phyloP scores from a whole-genome alignment of 352 stramenopile species.

The Phytophthora quininea region DNA sequence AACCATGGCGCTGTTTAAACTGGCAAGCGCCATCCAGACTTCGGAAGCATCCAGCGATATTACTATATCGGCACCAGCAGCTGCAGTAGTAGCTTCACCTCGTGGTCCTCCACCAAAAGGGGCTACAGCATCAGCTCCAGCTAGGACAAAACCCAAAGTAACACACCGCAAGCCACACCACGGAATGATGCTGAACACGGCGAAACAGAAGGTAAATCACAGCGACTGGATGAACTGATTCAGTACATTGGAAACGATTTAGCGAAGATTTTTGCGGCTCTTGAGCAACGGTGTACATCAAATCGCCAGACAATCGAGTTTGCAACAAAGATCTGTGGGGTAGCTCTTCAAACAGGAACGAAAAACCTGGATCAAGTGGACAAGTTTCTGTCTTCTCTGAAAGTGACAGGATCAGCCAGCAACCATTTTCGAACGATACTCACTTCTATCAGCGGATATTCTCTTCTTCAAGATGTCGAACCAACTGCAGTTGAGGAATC shows the following conservation, averaged over 20 bases:
- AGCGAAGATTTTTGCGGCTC: conserved; percentile 28
- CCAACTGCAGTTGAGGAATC: not conserved
- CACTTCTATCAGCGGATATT: conserved; percentile 28
- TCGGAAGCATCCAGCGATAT: conserved; percentile 1
- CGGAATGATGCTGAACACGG: conserved; percentile 13
- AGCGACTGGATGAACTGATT: conserved; percentile 45
- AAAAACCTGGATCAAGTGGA: conserved; percentile 22
- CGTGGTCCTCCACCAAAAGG: conserved; percentile 17
- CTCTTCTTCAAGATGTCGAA: conserved; percentile 39
- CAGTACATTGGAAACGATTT: conserved; percentile 38
- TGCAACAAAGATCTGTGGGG: conserved; percentile 39
- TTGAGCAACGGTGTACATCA: conserved; percentile 29
- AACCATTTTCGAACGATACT: conserved; percentile 45
- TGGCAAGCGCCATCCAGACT: conserved; percentile 9
- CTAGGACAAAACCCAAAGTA: conserved; percentile 36
- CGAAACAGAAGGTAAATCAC: conserved; percentile 18
- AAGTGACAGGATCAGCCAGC: conserved; percentile 46
- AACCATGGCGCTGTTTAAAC: conserved; percentile 29
- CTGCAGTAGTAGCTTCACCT: conserved; percentile 14
- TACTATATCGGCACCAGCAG: not conserved
- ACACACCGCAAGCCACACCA: conserved; percentile 31
- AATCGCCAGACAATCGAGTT: conserved; percentile 40
- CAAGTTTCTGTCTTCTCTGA: conserved; percentile 45
- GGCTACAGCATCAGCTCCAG: not conserved
- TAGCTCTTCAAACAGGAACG: conserved; percentile 21